Evolutionary conservation across 306 rosid species (phyloP).

Genomic region (Quercus wislizeni): DNA sequence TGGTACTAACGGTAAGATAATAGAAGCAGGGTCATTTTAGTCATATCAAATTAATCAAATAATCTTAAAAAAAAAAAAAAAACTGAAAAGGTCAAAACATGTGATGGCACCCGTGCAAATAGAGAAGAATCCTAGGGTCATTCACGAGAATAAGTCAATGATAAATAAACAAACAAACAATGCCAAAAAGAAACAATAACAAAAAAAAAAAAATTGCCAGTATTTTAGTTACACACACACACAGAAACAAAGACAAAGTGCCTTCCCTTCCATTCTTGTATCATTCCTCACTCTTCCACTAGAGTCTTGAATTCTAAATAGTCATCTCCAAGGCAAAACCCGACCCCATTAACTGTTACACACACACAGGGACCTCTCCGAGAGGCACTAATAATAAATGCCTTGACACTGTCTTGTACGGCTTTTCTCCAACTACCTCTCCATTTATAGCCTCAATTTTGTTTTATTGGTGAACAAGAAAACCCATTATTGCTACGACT

Average conservation of each 20-base stretch:
- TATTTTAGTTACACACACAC: neutral
- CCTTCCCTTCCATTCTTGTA: neutral
- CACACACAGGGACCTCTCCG: neutral
- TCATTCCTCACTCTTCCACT: neutral
- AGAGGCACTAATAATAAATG: constrained; percentile 23
- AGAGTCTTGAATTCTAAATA: neutral
- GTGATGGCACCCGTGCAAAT: constrained; percentile 24
- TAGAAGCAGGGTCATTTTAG: neutral
- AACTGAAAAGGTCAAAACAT: neutral
- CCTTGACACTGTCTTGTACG: constrained; percentile 24
- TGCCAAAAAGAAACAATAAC: neutral
- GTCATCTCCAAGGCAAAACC: neutral
- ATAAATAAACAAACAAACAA: neutral
- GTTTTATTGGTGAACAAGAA: neutral
- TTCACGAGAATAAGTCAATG: neutral
- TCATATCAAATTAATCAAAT: neutral
- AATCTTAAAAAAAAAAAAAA: neutral
- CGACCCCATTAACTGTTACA: constrained; percentile 42
- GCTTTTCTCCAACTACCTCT: constrained; percentile 40
- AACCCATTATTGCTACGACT: neutral
- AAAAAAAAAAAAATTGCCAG: neutral
- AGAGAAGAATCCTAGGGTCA: constrained; percentile 1
- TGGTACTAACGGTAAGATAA: neutral
- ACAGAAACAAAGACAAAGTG: neutral
- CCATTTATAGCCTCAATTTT: constrained; percentile 6